These are phyloP conservation scores for Mycena crocata DNA, from an alignment of 768 basidiomycete species.

Conservation along the genomic window DNA sequence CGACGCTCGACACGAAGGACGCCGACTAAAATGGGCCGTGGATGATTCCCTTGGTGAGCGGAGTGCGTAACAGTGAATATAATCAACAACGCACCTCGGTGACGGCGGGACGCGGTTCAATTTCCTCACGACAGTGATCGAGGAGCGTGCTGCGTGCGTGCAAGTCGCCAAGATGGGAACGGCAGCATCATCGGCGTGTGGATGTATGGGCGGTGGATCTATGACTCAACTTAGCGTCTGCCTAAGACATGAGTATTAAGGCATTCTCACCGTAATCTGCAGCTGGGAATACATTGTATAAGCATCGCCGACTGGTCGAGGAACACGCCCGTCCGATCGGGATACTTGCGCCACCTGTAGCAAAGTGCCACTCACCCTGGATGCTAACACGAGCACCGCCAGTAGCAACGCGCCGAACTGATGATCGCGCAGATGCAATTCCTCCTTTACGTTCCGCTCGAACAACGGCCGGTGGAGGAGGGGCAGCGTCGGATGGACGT, in stretches of 20 bases:
- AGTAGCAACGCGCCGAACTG: conserved; percentile 58
- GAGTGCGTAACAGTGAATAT: background rate
- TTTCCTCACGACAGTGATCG: conserved; percentile 2
- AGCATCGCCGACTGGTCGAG: conserved; percentile 57
- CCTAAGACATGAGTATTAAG: conserved; percentile 60
- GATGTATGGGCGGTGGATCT: conserved; percentile 38
- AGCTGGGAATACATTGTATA: conserved; percentile 54
- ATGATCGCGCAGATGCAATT: conserved; percentile 51
- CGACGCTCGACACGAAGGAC: too few species aligned
- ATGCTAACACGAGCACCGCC: conserved; percentile 62
- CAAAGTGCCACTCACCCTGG: conserved; percentile 53
- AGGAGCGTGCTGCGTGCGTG: conserved; percentile 23
- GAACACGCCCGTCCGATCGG: conserved; percentile 40
- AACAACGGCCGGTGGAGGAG: conserved; percentile 47
- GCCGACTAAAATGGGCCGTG: too few species aligned
- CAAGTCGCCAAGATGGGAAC: conserved; percentile 27
- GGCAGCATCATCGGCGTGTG: conserved; percentile 11
- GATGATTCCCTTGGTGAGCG: too few species aligned
- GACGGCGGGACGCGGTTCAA: background rate
- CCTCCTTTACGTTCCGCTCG: conserved; percentile 24
- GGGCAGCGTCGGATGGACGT: conserved; percentile 55
- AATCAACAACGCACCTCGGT: background rate
- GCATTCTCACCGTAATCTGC: conserved; percentile 60
- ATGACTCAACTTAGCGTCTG: too few species aligned
- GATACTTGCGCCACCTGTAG: too few species aligned